Percentiles rank a stretch among this genome's conserved stretches.
Evolutionary conservation across 345 rosid genomes (phyloP).

Genomic region (Eucalyptus polybractea): DNA sequence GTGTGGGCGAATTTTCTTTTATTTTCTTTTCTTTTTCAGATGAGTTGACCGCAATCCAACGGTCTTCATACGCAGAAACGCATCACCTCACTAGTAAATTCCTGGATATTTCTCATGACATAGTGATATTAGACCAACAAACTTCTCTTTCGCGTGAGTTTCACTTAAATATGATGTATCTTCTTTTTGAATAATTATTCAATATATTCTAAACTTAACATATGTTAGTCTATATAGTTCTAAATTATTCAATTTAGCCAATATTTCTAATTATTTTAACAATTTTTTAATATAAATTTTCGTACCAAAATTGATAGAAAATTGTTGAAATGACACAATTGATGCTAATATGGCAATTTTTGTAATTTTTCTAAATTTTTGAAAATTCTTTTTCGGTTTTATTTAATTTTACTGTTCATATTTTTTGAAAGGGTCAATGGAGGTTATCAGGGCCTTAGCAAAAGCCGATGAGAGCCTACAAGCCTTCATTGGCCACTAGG

Average conservation of each 20-base stretch:
- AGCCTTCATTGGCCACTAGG: neutral
- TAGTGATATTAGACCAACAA: neutral
- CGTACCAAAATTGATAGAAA: neutral
- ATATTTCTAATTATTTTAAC: neutral
- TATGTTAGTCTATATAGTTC: rapidly evolving
- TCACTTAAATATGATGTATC: neutral
- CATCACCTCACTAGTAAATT: neutral
- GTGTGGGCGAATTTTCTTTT: neutral
- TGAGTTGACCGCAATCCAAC: neutral
- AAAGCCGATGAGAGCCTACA: neutral
- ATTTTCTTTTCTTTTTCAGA: neutral
- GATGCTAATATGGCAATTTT: neutral
- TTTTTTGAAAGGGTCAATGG: rapidly evolving
- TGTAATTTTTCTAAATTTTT: neutral
- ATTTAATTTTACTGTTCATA: neutral
- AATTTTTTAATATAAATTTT: too few relatives aligned
- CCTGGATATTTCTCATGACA: neutral
- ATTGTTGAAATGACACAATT: rapidly evolving
- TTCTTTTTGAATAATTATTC: neutral
- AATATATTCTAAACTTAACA: neutral
- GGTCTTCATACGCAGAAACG: neutral
- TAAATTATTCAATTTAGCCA: too few relatives aligned
- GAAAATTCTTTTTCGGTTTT: rapidly evolving
- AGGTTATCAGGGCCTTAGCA: neutral
- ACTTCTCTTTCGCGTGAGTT: neutral